Conservation (phyloP, 306 rosid genomes). For the Vicia sativa region DNA sequence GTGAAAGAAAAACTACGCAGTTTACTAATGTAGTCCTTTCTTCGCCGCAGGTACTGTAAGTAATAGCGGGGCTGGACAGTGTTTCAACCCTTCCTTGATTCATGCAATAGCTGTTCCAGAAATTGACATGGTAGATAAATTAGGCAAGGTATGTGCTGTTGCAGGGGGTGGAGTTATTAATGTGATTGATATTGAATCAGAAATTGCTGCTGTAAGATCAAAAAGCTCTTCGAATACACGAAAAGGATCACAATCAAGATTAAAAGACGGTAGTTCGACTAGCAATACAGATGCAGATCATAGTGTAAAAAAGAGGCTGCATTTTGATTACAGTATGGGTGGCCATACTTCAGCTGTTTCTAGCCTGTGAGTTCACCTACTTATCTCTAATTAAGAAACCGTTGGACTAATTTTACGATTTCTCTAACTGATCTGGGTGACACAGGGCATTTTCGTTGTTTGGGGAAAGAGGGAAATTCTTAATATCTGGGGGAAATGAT, state of each 20-base stretch:
- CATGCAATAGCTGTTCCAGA: slow-evolving; percentile 87
- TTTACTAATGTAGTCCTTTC: slow-evolving; percentile 26
- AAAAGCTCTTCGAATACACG: slow-evolving; percentile 55
- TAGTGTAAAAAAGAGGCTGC: slow-evolving; percentile 56
- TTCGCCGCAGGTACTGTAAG: slow-evolving; percentile 54
- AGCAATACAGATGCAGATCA: slow-evolving; percentile 47
- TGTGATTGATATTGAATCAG: slow-evolving; percentile 71
- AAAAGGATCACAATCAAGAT: slow-evolving; percentile 64
- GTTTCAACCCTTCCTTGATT: slow-evolving; percentile 85
- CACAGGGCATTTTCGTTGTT: slow-evolving; percentile 81
- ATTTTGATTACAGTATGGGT: slow-evolving; percentile 77
- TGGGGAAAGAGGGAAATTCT: slow-evolving; percentile 83
- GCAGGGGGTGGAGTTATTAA: slow-evolving; percentile 83
- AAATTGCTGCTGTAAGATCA: slow-evolving; percentile 51
- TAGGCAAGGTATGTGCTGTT: slow-evolving; percentile 70
- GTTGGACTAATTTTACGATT: slow-evolving; percentile 30
- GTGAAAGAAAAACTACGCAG: no score
- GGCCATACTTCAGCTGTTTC: slow-evolving; percentile 88
- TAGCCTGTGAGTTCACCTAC: slow-evolving; percentile 66
- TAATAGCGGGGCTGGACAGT: slow-evolving; percentile 55
- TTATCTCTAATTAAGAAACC: slow-evolving; percentile 27
- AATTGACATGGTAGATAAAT: slow-evolving; percentile 71
- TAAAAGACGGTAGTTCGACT: slow-evolving; percentile 48
- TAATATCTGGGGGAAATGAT: slow-evolving; percentile 90
- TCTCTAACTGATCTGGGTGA: slow-evolving; percentile 42